A percentile compares a stretch with the other conserved stretches of the same genome.
phyloP scores from a whole-genome alignment of 371 early-diverging fungal genomes.

The Zancudomyces culisetae region DNA sequence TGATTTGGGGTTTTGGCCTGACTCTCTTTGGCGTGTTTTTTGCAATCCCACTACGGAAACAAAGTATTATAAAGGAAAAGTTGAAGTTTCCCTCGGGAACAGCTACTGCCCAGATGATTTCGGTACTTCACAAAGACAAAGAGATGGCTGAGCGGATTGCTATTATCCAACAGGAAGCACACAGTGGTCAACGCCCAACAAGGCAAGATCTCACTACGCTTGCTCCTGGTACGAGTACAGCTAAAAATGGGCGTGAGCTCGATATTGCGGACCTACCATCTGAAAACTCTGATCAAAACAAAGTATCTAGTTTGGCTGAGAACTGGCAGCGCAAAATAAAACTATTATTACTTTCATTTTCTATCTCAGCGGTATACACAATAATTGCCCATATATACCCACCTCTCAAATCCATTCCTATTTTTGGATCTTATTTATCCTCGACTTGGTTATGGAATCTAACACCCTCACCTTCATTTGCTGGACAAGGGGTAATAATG shows the following conservation, averaged over 20 bases:
- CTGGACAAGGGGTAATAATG: slow-evolving; percentile 75
- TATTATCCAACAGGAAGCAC: not conserved
- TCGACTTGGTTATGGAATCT: slow-evolving; percentile 54
- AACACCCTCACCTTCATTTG: slow-evolving; percentile 49
- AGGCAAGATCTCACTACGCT: not conserved
- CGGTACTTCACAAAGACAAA: slow-evolving; percentile 37
- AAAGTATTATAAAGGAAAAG: slow-evolving; percentile 59
- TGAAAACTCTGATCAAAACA: slow-evolving; percentile 19
- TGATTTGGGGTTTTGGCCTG: slow-evolving; percentile 60
- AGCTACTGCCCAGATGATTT: slow-evolving; percentile 73
- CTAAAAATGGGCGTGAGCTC: slow-evolving; percentile 6
- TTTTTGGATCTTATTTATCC: slow-evolving; percentile 41
- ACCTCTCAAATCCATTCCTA: slow-evolving; percentile 31
- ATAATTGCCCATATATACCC: slow-evolving; percentile 44
- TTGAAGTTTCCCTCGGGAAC: slow-evolving; percentile 71
- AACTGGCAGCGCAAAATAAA: slow-evolving; percentile 37
- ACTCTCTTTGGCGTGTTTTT: slow-evolving; percentile 82
- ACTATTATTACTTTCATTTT: slow-evolving; percentile 33
- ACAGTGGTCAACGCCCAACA: not conserved
- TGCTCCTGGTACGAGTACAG: not conserved
- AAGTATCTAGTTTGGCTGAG: slow-evolving; percentile 5
- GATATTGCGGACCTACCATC: not conserved
- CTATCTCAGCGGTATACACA: slow-evolving; percentile 39
- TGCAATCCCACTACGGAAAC: slow-evolving; percentile 61
- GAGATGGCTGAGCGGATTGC: not conserved